These are phyloP conservation scores for Sabuloglossum arenarium DNA, from an alignment of 495 filamentous ascomycete species.

Conservation along the genomic window DNA sequence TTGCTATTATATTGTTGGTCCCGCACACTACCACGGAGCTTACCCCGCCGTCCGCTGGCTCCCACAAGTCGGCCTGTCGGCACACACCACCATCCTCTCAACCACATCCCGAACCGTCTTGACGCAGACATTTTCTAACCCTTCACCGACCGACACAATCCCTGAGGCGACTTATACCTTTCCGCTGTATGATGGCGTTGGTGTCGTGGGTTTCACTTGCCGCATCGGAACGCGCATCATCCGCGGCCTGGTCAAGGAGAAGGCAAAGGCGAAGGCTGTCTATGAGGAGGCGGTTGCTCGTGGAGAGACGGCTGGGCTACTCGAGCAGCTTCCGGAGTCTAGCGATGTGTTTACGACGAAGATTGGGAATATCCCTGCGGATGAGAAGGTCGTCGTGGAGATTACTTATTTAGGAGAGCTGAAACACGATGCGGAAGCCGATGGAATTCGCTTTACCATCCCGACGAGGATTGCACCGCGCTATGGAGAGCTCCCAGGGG, in stretches of 20 bases:
- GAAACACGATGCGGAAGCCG: slow-evolving; percentile 38
- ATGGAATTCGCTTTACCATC: slow-evolving; percentile 43
- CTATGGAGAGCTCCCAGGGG: slow-evolving; percentile 30
- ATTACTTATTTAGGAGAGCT: slow-evolving; percentile 46
- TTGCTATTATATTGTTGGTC: slow-evolving; percentile 8
- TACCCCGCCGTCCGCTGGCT: slow-evolving; percentile 20
- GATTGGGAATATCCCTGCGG: slow-evolving; percentile 39
- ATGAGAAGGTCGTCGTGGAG: slow-evolving; percentile 28
- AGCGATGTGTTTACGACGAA: slow-evolving; percentile 43
- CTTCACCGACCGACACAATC: slow-evolving; percentile 21
- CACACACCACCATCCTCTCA: slow-evolving; percentile 31
- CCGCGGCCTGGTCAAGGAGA: slow-evolving; percentile 38
- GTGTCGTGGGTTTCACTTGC: slow-evolving; percentile 39
- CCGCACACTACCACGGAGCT: neutral
- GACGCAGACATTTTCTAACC: slow-evolving; percentile 39
- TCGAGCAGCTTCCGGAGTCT: slow-evolving; percentile 34
- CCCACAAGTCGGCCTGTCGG: slow-evolving; percentile 29
- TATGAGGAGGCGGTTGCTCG: slow-evolving; percentile 32
- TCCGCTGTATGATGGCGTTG: slow-evolving; percentile 45
- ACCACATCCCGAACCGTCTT: slow-evolving; percentile 34
- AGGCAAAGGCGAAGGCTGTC: slow-evolving; percentile 27
- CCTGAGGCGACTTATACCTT: slow-evolving; percentile 39
- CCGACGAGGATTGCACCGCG: slow-evolving; percentile 40
- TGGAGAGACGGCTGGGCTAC: slow-evolving; percentile 37
- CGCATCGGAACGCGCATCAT: slow-evolving; percentile 28